A percentile compares a stretch with the other conserved stretches of the same genome.
phyloP scores from a whole-genome alignment of 1,284 basidiomycete species.

The Cutaneotrichosporon dermatis region DNA sequence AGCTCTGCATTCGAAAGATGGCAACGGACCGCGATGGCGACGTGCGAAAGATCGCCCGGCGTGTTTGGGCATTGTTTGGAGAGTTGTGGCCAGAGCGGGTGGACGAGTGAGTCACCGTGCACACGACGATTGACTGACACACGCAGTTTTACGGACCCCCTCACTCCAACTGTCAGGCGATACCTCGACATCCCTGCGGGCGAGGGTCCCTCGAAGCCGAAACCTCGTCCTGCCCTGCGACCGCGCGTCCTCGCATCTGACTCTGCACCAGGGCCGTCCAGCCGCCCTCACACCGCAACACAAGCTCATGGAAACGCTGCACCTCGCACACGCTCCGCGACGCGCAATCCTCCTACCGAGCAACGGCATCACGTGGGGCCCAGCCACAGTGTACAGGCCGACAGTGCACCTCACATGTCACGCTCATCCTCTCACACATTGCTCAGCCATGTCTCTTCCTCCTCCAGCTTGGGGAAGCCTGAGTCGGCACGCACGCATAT shows the following conservation, averaged over 20 bases:
- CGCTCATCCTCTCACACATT: neutral
- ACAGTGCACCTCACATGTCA: no score
- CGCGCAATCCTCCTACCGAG: neutral
- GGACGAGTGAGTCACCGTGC: conserved; percentile 39
- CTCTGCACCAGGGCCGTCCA: neutral
- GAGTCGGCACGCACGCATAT: conserved; percentile 9
- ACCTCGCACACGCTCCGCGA: neutral
- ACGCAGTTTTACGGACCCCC: conserved; percentile 48
- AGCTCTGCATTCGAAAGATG: conserved; percentile 47
- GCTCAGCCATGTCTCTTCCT: conserved; percentile 2
- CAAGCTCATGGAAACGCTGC: no score
- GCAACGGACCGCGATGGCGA: conserved; percentile 52
- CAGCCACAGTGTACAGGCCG: no score
- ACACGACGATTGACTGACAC: conserved; percentile 10
- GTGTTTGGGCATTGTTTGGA: conserved; percentile 49
- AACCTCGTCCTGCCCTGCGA: conserved; percentile 4
- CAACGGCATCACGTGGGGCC: no score
- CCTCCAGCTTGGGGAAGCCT: conserved; percentile 2
- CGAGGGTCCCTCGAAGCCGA: conserved; percentile 19
- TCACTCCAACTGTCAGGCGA: conserved; percentile 51
- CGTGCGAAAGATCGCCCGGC: conserved; percentile 49
- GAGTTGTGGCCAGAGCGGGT: conserved; percentile 51
- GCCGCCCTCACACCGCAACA: no score
- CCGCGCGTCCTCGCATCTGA: conserved; percentile 13
- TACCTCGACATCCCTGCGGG: conserved; percentile 45